Conservation (phyloP, 805 yeast genomes). For the Hanseniaspora mollemarum region DNA sequence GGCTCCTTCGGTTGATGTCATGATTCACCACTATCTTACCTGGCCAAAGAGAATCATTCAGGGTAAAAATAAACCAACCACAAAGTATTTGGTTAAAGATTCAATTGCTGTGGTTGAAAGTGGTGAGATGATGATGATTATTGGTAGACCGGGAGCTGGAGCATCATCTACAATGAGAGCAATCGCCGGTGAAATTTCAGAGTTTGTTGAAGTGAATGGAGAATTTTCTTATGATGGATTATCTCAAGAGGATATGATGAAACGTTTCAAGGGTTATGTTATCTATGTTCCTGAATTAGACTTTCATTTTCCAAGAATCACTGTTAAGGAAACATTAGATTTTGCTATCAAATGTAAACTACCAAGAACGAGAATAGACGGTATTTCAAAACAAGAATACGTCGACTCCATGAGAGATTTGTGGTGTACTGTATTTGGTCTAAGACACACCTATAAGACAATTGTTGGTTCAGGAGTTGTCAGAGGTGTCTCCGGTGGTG, state of each 20-base stretch:
- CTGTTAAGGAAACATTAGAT: conserved; percentile 40
- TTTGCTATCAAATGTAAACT: conserved; percentile 41
- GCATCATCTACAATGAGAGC: conserved; percentile 45
- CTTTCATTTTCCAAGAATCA: conserved; percentile 41
- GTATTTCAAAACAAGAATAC: conserved; percentile 33
- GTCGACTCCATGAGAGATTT: conserved; percentile 32
- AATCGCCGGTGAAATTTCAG: conserved; percentile 36
- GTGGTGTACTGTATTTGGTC: conserved; percentile 40
- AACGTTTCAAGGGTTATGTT: conserved; percentile 37
- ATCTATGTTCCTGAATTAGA: conserved; percentile 44
- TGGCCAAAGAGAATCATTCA: conserved; percentile 28
- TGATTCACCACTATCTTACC: conserved; percentile 29
- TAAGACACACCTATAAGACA: conserved; percentile 49
- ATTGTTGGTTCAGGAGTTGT: conserved; percentile 58
- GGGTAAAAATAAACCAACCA: conserved; percentile 27
- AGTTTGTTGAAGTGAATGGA: conserved; percentile 32
- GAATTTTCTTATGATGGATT: conserved; percentile 41
- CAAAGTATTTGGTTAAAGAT: conserved; percentile 33
- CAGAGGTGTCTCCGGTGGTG: conserved; percentile 68
- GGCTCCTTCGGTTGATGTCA: conserved; percentile 38
- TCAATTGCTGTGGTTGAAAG: conserved; percentile 36
- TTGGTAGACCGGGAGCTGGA: conserved; percentile 55
- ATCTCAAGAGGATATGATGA: conserved; percentile 38
- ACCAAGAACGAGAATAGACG: conserved; percentile 36
- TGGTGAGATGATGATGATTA: conserved; percentile 44